Evolutionary conservation across 2,329 filamentous ascomycete species (phyloP).

Genomic region (Sporothrix protearum): DNA sequence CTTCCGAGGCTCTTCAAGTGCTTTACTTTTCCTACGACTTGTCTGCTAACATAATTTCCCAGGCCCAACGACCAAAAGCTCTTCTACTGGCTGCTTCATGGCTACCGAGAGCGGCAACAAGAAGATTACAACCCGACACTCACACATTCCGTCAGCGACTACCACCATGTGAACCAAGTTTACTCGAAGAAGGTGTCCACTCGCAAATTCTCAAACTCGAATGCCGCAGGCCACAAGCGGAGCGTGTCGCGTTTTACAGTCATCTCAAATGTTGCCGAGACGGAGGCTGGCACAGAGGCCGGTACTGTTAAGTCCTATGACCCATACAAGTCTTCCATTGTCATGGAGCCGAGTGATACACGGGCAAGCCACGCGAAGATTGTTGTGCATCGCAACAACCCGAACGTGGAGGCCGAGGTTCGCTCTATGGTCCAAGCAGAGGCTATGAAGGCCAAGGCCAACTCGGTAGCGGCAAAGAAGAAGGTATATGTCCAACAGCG

Average conservation of each 20-base stretch:
- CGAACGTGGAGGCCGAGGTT: slow-evolving; percentile 36
- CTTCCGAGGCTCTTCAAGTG: not conserved
- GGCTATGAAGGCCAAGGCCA: slow-evolving; percentile 19
- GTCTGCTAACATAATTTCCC: not conserved
- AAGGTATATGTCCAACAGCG: slow-evolving; percentile 34
- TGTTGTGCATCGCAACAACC: slow-evolving; percentile 58
- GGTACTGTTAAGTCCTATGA: slow-evolving; percentile 68
- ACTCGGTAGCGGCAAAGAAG: slow-evolving; percentile 13
- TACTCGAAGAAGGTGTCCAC: slow-evolving; percentile 61
- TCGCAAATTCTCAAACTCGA: slow-evolving; percentile 53
- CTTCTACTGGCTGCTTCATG: slow-evolving; percentile 81
- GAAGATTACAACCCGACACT: slow-evolving; percentile 82
- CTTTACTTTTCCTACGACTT: not conserved
- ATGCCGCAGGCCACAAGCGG: slow-evolving; percentile 47
- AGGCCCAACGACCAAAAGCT: slow-evolving; percentile 87
- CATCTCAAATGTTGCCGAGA: slow-evolving; percentile 58
- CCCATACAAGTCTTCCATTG: slow-evolving; percentile 69
- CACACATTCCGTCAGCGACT: slow-evolving; percentile 84
- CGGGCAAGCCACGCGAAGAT: slow-evolving; percentile 63
- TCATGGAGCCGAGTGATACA: slow-evolving; percentile 41
- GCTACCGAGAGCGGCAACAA: slow-evolving; percentile 77
- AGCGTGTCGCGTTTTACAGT: slow-evolving; percentile 62
- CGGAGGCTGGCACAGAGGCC: slow-evolving; percentile 38
- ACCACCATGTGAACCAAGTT: slow-evolving; percentile 69
- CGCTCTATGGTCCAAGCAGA: slow-evolving; percentile 34